Conservation (phyloP, 2,329 filamentous ascomycete species). For the Aspergillus nomiae region DNA sequence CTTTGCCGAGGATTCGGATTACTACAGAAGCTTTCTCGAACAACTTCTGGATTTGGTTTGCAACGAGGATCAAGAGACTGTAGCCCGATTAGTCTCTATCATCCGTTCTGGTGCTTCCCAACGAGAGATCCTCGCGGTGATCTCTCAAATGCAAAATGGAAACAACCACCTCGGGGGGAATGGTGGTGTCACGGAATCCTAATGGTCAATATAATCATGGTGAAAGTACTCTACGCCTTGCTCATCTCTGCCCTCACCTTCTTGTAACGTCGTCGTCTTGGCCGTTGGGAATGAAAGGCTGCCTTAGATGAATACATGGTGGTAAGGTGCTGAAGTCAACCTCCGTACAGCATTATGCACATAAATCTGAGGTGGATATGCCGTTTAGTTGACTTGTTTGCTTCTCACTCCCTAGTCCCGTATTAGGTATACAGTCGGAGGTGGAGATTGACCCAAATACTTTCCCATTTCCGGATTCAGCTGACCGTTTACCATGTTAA, state of each 20-base stretch:
- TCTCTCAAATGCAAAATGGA: constrained; percentile 18
- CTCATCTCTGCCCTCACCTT: background rate
- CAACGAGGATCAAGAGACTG: constrained; percentile 23
- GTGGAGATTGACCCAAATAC: background rate
- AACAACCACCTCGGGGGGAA: background rate
- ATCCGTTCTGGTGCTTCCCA: constrained; percentile 34
- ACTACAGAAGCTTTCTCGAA: constrained; percentile 30
- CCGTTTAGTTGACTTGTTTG: background rate
- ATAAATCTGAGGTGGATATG: background rate
- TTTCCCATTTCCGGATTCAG: background rate
- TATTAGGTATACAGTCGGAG: background rate
- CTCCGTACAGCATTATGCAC: background rate
- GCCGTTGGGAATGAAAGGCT: background rate
- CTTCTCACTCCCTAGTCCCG: background rate
- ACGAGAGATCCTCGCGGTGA: constrained; percentile 24
- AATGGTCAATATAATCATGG: constrained; percentile 7
- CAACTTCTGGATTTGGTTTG: constrained; percentile 28
- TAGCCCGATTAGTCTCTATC: constrained; percentile 25
- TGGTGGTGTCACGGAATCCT: background rate
- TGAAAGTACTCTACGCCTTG: background rate
- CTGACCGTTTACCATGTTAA: background rate
- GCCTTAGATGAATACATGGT: background rate
- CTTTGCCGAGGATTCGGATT: constrained; percentile 16
- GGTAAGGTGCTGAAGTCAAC: background rate
- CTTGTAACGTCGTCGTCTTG: background rate